phyloP scores from a whole-genome alignment of 495 filamentous ascomycete genomes.

The Tuber umbilicatum region DNA sequence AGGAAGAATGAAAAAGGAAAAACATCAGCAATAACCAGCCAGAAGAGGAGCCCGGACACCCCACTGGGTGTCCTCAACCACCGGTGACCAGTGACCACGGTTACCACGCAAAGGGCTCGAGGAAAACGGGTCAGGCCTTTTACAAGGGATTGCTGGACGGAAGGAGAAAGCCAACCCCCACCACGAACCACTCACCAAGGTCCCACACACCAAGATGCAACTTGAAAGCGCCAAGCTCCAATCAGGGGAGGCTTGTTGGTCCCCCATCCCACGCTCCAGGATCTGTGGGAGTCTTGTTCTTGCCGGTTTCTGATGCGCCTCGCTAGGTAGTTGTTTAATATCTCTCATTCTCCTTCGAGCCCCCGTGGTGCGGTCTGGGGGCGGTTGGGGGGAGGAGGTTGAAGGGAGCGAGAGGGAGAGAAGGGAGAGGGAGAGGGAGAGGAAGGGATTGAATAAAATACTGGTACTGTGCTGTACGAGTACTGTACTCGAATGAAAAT shows the following conservation, averaged over 20 bases:
- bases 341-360: background rate
- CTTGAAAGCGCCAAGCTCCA: slow-evolving; percentile 30
- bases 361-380: background rate
- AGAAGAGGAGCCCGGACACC: background rate
- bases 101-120: slow-evolving; percentile 6
- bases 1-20: background rate
- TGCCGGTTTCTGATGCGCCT: slow-evolving; percentile 3
- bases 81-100: background rate
- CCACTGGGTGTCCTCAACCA: background rate
- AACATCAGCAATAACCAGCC: background rate
- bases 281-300: slow-evolving; percentile 18
- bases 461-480: no score
- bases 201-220: slow-evolving; percentile 30
- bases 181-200: slow-evolving; percentile 11
- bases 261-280: slow-evolving; percentile 35
- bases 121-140: slow-evolving; percentile 30
- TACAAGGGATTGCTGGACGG: slow-evolving; percentile 26
- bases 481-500: no score
- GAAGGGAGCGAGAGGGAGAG: background rate
- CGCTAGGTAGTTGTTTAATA: slow-evolving; percentile 1
- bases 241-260: slow-evolving; percentile 21
- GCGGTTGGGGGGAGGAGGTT: background rate
- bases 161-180: slow-evolving; percentile 32
- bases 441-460: background rate
- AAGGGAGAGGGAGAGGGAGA: background rate